Evolutionary conservation across 441 rosid species (phyloP).

Genomic region (Erysimum pusillum): DNA sequence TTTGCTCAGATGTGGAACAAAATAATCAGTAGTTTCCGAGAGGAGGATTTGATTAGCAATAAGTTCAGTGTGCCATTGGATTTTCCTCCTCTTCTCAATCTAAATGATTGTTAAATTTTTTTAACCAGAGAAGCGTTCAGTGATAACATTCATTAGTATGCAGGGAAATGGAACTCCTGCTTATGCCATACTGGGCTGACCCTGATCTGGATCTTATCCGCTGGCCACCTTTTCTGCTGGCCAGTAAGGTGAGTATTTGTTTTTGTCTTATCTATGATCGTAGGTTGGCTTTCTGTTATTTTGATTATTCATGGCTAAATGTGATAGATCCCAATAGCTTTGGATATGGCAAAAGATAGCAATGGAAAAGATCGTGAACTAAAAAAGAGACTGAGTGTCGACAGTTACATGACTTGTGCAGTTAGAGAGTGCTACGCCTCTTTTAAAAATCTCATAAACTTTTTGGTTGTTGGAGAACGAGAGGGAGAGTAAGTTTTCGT

Average conservation of each 20-base stretch:
- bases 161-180: conserved; percentile 78
- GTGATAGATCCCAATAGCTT: conserved; percentile 76
- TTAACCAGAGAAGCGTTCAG: not conserved
- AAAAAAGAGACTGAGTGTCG: conserved; percentile 60
- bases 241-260: conserved; percentile 64
- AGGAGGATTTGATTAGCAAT: conserved; percentile 77
- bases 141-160: conserved; percentile 33
- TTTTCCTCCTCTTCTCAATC: conserved; percentile 2
- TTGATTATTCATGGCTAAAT: conserved; percentile 27
- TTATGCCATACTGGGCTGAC: conserved; percentile 82
- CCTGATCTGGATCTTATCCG: conserved; percentile 62
- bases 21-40: conserved; percentile 76
- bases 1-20: conserved; percentile 63
- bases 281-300: not conserved
- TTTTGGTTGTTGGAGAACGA: conserved; percentile 61
- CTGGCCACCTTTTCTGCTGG: conserved; percentile 84
- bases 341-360: conserved; percentile 89
- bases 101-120: conserved; percentile 17
- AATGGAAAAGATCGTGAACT: conserved; percentile 67
- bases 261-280: conserved; percentile 8
- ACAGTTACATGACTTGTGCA: conserved; percentile 74
- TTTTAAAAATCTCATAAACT: conserved; percentile 60
- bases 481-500: conserved; percentile 61
- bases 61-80: conserved; percentile 50
- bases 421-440: conserved; percentile 79